Conservation (phyloP, 192 early-diverging fungal species). For the Diversispora eburnea region DNA sequence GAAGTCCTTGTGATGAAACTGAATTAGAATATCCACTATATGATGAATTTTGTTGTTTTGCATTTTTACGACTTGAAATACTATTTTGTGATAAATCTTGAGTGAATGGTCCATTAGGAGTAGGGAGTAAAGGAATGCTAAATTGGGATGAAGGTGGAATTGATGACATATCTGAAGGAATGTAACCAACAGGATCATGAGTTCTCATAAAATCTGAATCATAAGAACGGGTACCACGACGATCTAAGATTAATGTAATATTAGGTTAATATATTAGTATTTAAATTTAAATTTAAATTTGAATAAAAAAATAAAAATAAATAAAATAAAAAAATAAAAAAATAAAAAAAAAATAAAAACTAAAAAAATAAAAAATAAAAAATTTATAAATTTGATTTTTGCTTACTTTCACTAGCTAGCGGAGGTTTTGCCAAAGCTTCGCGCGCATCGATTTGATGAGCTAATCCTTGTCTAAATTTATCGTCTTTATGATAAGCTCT, state of each 20-base stretch:
- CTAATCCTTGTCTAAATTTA: conserved; percentile 54
- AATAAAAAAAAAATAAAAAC: too few species aligned
- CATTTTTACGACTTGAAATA: conserved; percentile 48
- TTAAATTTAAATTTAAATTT: neutral
- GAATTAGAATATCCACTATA: conserved; percentile 34
- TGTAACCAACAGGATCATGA: conserved; percentile 48
- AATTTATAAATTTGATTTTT: too few species aligned
- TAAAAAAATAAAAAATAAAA: too few species aligned
- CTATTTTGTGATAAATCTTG: conserved; percentile 59
- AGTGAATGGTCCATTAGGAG: conserved; percentile 56
- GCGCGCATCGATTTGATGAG: conserved; percentile 55
- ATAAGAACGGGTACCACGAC: conserved; percentile 45
- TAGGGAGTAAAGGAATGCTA: conserved; percentile 50
- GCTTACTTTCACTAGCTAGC: conserved; percentile 44
- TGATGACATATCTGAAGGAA: conserved; percentile 44
- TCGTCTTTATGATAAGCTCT: conserved; percentile 54
- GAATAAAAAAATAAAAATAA: too few species aligned
- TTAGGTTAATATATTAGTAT: neutral
- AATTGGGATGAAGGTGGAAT: conserved; percentile 45
- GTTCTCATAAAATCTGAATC: conserved; percentile 50
- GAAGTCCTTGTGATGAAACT: conserved; percentile 29
- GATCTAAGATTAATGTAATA: conserved; percentile 30
- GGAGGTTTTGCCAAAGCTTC: conserved; percentile 57
- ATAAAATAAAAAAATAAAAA: too few species aligned
- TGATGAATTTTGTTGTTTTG: conserved; percentile 29